Conservation (phyloP, 2,329 filamentous ascomycete species). For the Emmonsiellopsis sp. region DNA sequence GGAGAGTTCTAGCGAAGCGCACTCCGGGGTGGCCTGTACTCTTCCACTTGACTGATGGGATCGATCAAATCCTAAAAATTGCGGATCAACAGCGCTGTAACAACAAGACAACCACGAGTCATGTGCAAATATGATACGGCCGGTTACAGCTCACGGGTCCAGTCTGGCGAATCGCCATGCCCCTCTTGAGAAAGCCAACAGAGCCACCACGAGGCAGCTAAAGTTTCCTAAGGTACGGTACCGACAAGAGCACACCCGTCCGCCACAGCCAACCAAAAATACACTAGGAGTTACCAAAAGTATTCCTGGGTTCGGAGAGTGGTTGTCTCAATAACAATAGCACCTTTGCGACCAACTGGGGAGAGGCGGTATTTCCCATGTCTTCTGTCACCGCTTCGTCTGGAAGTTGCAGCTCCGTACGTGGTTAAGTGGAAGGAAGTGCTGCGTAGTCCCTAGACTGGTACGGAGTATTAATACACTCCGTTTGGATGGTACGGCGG, state of each 20-base stretch:
- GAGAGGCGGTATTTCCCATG: background rate
- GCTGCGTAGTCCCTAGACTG: background rate
- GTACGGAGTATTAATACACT: background rate
- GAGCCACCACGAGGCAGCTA: constrained; percentile 5
- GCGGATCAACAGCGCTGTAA: background rate
- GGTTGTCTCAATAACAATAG: background rate
- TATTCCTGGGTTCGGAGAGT: background rate
- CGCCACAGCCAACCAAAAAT: background rate
- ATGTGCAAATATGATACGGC: background rate
- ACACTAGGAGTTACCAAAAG: background rate
- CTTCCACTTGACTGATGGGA: background rate
- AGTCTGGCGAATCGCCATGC: background rate
- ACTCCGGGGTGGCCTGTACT: background rate
- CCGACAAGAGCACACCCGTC: background rate
- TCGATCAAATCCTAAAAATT: background rate
- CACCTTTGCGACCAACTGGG: background rate
- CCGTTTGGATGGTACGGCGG: too few species aligned
- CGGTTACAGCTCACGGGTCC: background rate
- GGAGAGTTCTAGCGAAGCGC: background rate
- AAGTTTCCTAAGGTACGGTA: background rate
- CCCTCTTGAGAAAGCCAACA: background rate
- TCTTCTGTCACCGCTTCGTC: background rate
- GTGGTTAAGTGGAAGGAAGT: background rate
- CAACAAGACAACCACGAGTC: background rate
- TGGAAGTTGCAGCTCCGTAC: background rate